phyloP scores from a whole-genome alignment of 495 filamentous ascomycete species.

The Penicillium malachiteum region DNA sequence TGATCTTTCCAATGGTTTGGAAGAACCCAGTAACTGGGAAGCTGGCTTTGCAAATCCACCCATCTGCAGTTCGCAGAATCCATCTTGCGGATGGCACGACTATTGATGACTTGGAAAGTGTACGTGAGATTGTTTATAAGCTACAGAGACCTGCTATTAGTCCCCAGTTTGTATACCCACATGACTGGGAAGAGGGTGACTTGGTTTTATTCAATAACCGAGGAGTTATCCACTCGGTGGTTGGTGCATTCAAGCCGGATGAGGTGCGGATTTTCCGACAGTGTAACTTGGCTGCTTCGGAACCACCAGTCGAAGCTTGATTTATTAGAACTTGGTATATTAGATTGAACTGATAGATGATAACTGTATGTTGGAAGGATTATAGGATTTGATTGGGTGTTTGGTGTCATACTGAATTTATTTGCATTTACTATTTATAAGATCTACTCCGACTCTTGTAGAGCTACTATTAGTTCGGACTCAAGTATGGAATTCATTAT shows the following conservation, averaged over 20 bases:
- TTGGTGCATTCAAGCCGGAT: conserved; percentile 68
- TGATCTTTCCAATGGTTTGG: conserved; percentile 70
- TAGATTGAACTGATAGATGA: too few relatives aligned
- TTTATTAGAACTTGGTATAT: too few relatives aligned
- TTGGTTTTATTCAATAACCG: conserved; percentile 73
- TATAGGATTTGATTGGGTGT: too few relatives aligned
- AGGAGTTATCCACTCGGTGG: conserved; percentile 68
- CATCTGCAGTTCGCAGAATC: conserved; percentile 62
- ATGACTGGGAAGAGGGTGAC: conserved; percentile 74
- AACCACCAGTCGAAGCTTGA: conserved; percentile 23
- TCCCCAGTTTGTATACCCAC: conserved; percentile 64
- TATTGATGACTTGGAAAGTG: conserved; percentile 61
- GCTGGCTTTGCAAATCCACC: conserved; percentile 69
- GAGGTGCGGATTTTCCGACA: conserved; percentile 72
- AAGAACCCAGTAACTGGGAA: conserved; percentile 67
- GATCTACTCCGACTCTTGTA: too few relatives aligned
- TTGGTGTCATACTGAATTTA: too few relatives aligned
- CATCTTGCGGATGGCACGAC: conserved; percentile 61
- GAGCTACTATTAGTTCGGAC: too few relatives aligned
- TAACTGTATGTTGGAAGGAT: too few relatives aligned
- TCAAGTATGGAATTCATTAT: too few relatives aligned
- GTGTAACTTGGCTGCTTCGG: conserved; percentile 65
- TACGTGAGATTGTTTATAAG: conserved; percentile 64
- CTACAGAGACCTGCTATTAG: conserved; percentile 70
- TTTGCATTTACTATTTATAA: too few relatives aligned